These are phyloP conservation scores for Talaromyces thailandensis DNA, from an alignment of 495 filamentous ascomycete species.

Conservation along the genomic window DNA sequence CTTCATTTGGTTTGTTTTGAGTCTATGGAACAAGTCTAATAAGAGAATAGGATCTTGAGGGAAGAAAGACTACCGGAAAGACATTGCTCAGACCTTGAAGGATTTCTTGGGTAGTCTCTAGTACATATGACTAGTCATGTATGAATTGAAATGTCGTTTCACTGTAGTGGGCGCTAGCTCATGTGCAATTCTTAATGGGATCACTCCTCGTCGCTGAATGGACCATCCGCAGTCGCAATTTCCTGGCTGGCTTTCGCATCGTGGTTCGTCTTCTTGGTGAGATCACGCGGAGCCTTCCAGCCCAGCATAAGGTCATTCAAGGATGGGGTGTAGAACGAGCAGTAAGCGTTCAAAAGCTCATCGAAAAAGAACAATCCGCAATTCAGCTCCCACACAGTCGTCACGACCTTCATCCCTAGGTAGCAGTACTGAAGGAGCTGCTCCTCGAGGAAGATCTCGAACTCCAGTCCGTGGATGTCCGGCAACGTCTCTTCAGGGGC, in stretches of 20 bases:
- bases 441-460: slow-evolving; percentile 62
- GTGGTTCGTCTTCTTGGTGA: slow-evolving; percentile 9
- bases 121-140: not conserved
- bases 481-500: slow-evolving; percentile 28
- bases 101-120: not conserved
- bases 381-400: slow-evolving; percentile 52
- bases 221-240: not conserved
- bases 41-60: slow-evolving; percentile 58
- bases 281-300: slow-evolving; percentile 47
- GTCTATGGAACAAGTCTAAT: not conserved
- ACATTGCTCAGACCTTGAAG: slow-evolving; percentile 28
- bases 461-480: slow-evolving; percentile 22
- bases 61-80: slow-evolving; percentile 79
- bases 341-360: slow-evolving; percentile 42
- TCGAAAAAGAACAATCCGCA: slow-evolving; percentile 55
- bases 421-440: slow-evolving; percentile 51
- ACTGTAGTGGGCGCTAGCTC: not conserved
- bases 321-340: slow-evolving; percentile 51
- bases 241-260: slow-evolving; percentile 3
- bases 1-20: not conserved
- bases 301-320: slow-evolving; percentile 63
- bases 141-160: not conserved
- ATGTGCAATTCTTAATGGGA: not conserved
- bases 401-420: slow-evolving; percentile 69
- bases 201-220: not conserved